Base-by-base conservation (phyloP, 129 eudicot species). In the Heracleum sosnowskyi region DNA sequence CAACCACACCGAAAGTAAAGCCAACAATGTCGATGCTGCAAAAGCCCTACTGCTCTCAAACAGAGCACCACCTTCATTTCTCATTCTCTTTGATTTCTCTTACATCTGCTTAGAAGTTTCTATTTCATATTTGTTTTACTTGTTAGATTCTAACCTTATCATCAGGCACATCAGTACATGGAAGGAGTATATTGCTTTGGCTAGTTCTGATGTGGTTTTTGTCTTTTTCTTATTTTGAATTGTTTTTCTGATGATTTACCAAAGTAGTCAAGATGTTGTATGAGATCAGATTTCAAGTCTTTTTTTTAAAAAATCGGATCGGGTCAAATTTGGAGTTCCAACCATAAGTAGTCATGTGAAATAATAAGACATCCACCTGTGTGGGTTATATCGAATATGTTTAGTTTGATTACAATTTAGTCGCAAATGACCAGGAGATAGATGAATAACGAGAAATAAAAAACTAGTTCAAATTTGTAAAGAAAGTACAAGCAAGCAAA, bases 401-500 rank as follows among this genome's bases (percentile, higher is more conserved):
- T 44, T 44, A 26, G 31, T 57, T 57, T n/a, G 13, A 57, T 57
- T n/a, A n/a, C 66, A 57, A 10, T 57, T 57, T 11, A 11, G 47
- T 44, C 5, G 3, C 5, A 57, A 33, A 57, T n/a, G 47, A 44
- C 47, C 47, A 44, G 47, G 16, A 44, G 3, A 44, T 44, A 1
- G 47, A 44, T 44, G 16, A 44, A 57, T 22, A n/a, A 57, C 10
- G 31, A 24, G 5, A 57, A n/a, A 57, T 11, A n/a, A 2, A 2
- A 9, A 37, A 11, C 77, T 51, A 76, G 35, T 84, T 83, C 76
- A 86, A 2, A 28, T 84, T 78, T 28, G 64, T 45, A 73, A 79
- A 87, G 29, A 82, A 88, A 75, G 88, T 82, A 82, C 91, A 94
- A 64, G 78, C 76, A 66, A 87, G 79, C 69, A 91, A 79, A 77